Evolutionary conservation across 1,284 basidiomycete genomes (phyloP).

Genomic region (Trichosporon faecale): DNA sequence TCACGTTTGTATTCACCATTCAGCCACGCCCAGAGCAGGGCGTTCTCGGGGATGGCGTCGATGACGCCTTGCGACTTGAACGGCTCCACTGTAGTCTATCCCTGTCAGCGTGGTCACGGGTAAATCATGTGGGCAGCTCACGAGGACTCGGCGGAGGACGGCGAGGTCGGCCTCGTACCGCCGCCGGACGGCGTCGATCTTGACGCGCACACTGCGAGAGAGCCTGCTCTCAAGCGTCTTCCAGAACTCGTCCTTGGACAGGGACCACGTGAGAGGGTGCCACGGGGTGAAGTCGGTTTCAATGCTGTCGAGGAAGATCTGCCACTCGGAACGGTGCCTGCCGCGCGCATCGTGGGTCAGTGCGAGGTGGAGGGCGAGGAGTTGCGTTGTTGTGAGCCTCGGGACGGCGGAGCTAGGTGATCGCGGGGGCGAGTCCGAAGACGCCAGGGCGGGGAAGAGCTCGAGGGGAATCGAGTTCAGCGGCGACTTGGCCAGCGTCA

Average conservation of each 20-base stretch:
- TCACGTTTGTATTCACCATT: conserved; percentile 58
- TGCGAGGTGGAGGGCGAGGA: conserved; percentile 63
- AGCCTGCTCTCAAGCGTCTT: conserved; percentile 43
- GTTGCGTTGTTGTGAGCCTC: conserved; percentile 53
- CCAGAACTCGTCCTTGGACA: conserved; percentile 40
- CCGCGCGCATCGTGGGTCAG: conserved; percentile 47
- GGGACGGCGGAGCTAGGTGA: conserved; percentile 21
- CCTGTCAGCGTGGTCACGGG: neutral
- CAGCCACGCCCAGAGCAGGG: conserved; percentile 81
- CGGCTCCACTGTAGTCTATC: conserved; percentile 24
- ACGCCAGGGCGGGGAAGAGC: conserved; percentile 33
- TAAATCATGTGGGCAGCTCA: neutral
- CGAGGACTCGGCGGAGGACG: conserved; percentile 50
- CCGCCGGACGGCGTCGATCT: conserved; percentile 56
- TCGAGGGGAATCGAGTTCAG: conserved; percentile 35
- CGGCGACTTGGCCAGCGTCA: conserved; percentile 56
- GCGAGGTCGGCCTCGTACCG: conserved; percentile 64
- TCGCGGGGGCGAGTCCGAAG: conserved; percentile 16
- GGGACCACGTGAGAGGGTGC: conserved; percentile 74
- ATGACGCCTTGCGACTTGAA: conserved; percentile 37
- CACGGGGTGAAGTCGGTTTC: conserved; percentile 62
- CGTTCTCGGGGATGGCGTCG: conserved; percentile 38
- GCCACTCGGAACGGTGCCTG: conserved; percentile 60
- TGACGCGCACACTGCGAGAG: conserved; percentile 57
- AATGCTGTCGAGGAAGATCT: conserved; percentile 69